Base-by-base conservation (phyloP, 1,284 basidiomycete species). In the Ceratobasidium sp. region DNA sequence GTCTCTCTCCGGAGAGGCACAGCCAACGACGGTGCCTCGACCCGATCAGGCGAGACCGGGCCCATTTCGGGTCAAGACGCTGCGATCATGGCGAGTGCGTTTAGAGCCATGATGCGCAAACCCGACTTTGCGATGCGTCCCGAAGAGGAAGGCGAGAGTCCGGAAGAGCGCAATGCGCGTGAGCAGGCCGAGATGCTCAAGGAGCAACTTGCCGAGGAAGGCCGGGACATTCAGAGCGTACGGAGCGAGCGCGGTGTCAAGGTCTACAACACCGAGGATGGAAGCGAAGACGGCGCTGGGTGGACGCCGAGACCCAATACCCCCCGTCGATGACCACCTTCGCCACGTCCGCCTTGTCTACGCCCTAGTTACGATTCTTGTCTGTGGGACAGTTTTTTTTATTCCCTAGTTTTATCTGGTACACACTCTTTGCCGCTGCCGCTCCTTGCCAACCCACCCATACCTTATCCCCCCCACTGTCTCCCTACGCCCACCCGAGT, bases 41-140 rank as follows among this genome's bases (percentile, higher is more conserved):
- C 85, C 17, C 84, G 87, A 49, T 88, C 87, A 52, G 84, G 86
- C 25, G 86, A 87, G 54, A 77, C 83, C 34, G 89, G 85, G 17
- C 87, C 86, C 15, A 89, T 94, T 79, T 90, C 87, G 31, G 88
- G 86, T 27, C 87, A 89, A 32, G 92, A 94, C 77, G 92, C 92
- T 57, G 90, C 90, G 32, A 91, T 93, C 75, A 92, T 94, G 87
- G 92, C 92, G 32, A 87, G 91, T 78, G 92, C 92, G 4, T 94
- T 94, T 80, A 82, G 92, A 73, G 87, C 90, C 77, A 89, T 89
- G 71, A 80, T 94, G 73, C 83, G 92, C 75, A 92, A 93, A 78
- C 92, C 92, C 2, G 91, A 92, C 75, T 93, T 93, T 77, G 84
- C 87, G 13, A 84, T 79, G 32, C 77, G 82, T 52, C 84, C 87